Base-by-base conservation (phyloP, 306 rosid genomes). In the Carpinus viminea region DNA sequence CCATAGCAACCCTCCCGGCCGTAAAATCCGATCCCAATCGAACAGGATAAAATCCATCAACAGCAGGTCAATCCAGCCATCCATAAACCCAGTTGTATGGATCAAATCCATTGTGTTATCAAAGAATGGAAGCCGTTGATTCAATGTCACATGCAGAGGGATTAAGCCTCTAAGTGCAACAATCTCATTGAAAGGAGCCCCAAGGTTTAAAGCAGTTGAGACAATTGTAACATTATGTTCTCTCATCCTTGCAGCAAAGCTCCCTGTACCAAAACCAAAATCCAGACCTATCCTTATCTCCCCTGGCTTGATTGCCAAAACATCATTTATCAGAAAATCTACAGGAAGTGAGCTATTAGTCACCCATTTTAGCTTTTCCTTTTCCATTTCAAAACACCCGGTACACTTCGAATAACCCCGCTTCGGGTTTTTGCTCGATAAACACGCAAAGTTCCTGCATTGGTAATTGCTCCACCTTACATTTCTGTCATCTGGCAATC, bases 171-270 rank as follows among this genome's bases (percentile, higher is more conserved):
- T 87, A 0, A 91, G 82, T 36, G 99, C 96, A 70, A 95, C 93
- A 78, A 87, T 85, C 82, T 95, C 99, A 72, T 84, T 95, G 87
- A 93, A 95, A 47, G 99, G 99, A 70, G 97, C 98, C n/a, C 97
- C 96, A 65, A 93, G 87, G 79, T 95, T 95, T 12, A 93, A 71
- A 38, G 99, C 99, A 11, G 96, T 90, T 56, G 96, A 78, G 24
- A 93, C 79, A 72, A 95, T 83, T 36, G 98, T 95, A 36, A 91
- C 93, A 77, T 91, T 86, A 4, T 83, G 72, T 75, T 93, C 99
- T 83, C 90, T 90, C 98, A 96, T 96, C 78, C 96, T 90, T 70
- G 99, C 99, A 11, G 96, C 99, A 79, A 93, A 96, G 57, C 92
- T 91, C 78, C 98, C 98, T 1, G 94, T 91, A 0, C 97, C 90